A percentile compares a stretch with the other conserved stretches of the same genome.
Conservation (phyloP, 2,329 filamentous ascomycete species). For the Plectosphaerella cucumerina region DNA sequence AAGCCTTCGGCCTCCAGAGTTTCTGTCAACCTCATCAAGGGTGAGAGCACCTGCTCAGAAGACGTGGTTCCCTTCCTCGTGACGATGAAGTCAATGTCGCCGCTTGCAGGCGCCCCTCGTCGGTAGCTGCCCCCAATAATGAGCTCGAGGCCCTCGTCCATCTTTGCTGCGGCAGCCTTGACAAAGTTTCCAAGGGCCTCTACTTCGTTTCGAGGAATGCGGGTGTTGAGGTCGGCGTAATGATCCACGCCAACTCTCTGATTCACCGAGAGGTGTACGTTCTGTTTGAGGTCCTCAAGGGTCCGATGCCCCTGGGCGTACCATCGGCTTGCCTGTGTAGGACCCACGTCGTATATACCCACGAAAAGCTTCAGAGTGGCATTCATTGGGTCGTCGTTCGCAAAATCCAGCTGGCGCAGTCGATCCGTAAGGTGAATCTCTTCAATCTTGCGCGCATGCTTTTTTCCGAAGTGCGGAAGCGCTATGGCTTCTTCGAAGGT, state of each 20-base stretch:
- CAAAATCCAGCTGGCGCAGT: slow-evolving; percentile 68
- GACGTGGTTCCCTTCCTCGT: slow-evolving; percentile 59
- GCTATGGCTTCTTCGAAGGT: slow-evolving; percentile 65
- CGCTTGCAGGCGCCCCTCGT: slow-evolving; percentile 67
- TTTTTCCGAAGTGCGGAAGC: slow-evolving; percentile 65
- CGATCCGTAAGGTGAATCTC: slow-evolving; percentile 76
- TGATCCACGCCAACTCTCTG: slow-evolving; percentile 76
- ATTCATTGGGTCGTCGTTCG: slow-evolving; percentile 63
- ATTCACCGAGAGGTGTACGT: slow-evolving; percentile 60
- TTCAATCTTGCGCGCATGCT: slow-evolving; percentile 80
- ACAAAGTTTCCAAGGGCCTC: slow-evolving; percentile 65
- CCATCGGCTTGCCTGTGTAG: slow-evolving; percentile 69
- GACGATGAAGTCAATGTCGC: slow-evolving; percentile 83
- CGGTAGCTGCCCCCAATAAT: slow-evolving; percentile 84
- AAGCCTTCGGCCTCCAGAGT: slow-evolving; percentile 59
- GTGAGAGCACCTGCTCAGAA: slow-evolving; percentile 52
- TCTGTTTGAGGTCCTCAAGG: slow-evolving; percentile 62
- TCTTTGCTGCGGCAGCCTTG: slow-evolving; percentile 45
- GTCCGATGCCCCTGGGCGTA: slow-evolving; percentile 69
- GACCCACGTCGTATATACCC: slow-evolving; percentile 75
- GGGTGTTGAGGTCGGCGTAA: slow-evolving; percentile 72
- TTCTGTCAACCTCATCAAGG: slow-evolving; percentile 61
- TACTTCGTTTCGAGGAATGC: slow-evolving; percentile 77
- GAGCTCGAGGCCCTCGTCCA: slow-evolving; percentile 63
- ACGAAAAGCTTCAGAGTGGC: slow-evolving; percentile 65